Evolutionary conservation across 345 rosid genomes (phyloP).

Genomic region (Sisymbrium irio): DNA sequence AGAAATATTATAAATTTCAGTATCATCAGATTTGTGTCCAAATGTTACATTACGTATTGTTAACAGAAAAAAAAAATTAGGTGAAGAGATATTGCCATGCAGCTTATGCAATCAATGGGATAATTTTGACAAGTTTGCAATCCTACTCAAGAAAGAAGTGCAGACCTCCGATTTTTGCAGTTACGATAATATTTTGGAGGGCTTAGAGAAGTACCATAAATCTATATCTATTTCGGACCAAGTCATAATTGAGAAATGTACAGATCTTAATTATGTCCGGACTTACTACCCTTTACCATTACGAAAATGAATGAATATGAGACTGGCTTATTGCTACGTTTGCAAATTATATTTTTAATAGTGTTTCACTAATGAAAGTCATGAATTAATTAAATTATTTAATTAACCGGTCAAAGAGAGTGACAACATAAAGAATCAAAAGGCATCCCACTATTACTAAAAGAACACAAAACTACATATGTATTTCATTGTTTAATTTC

Average conservation of each 20-base stretch:
- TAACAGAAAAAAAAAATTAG: neutral
- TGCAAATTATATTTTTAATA: neutral
- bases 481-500: neutral
- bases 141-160: neutral
- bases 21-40: neutral
- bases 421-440: constrained; percentile 24
- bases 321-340: constrained; percentile 8
- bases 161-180: too few species aligned
- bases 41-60: neutral
- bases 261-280: neutral
- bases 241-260: neutral
- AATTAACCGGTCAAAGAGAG: constrained; percentile 33
- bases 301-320: neutral
- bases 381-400: constrained; percentile 2
- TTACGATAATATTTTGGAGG: neutral
- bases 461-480: constrained; percentile 10
- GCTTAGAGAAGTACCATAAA: neutral
- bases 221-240: neutral
- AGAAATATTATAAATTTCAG: neutral
- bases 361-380: constrained; percentile 2
- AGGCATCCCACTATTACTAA: constrained; percentile 20
- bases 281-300: neutral
- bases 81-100: neutral
- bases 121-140: neutral
- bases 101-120: neutral